Percentiles rank a stretch among this genome's conserved stretches.
Evolutionary conservation across 495 filamentous ascomycete species (phyloP).

Genomic region (Penicillium crystallinum): DNA sequence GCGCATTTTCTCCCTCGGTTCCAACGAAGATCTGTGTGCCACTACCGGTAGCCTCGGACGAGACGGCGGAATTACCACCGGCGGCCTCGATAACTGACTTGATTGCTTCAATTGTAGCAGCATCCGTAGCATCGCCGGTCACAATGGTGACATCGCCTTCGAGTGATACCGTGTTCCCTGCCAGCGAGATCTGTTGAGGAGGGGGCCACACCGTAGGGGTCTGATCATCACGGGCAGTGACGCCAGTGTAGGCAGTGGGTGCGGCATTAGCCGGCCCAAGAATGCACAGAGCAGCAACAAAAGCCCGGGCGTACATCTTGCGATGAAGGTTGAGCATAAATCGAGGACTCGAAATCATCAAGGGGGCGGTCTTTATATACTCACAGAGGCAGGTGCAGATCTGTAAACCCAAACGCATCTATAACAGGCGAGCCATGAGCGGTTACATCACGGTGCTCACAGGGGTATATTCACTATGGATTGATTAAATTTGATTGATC

Average conservation of each 20-base stretch:
- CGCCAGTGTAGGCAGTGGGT: background rate
- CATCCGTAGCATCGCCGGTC: constrained; percentile 9
- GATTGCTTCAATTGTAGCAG: constrained; percentile 8
- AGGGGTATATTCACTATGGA: background rate
- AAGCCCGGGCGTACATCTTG: constrained; percentile 4
- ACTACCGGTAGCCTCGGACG: background rate
- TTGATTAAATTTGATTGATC: background rate
- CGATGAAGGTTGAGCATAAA: constrained; percentile 3
- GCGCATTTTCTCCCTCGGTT: background rate
- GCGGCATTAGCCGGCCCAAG: constrained; percentile 6
- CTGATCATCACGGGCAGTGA: background rate
- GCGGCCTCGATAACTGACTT: constrained; percentile 6
- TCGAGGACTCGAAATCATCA: background rate
- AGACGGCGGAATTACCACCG: constrained; percentile 4
- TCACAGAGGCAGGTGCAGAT: background rate
- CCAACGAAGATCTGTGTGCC: constrained; percentile 15
- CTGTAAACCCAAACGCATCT: background rate
- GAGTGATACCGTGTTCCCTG: constrained; percentile 4
- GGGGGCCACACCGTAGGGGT: constrained; percentile 1
- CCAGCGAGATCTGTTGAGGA: constrained; percentile 9
- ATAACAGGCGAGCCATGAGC: background rate
- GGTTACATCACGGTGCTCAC: constrained; percentile 7
- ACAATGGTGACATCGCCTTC: constrained; percentile 7
- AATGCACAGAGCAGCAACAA: constrained; percentile 4
- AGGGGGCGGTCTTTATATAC: background rate